Evolutionary conservation across 208 protist genomes (phyloP).

Genomic region (Leishmania amazonensis): DNA sequence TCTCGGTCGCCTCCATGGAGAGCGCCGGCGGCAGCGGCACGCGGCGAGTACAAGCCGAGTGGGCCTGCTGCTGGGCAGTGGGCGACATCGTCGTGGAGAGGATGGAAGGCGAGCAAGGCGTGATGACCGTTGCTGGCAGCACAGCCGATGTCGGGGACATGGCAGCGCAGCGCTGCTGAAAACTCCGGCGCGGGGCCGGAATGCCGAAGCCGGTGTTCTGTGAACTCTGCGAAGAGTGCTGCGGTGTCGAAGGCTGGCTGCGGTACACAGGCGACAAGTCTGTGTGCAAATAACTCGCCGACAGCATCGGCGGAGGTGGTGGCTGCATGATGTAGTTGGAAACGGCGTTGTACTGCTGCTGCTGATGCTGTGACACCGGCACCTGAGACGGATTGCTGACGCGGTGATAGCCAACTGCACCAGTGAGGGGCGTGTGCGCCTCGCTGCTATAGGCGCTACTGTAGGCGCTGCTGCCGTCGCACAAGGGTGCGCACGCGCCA

Average conservation of each 20-base stretch:
- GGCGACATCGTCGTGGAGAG: not conserved
- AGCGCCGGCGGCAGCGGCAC: slow-evolving; percentile 1
- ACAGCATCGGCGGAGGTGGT: not conserved
- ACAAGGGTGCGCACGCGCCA: not conserved
- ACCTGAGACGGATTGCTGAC: not conserved
- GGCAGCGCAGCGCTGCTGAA: not conserved
- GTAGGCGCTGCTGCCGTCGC: not conserved
- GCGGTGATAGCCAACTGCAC: not conserved
- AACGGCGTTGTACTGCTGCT: not conserved
- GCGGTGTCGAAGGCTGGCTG: not conserved
- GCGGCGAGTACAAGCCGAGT: not conserved
- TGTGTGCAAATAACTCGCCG: not conserved
- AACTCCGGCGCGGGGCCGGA: not conserved
- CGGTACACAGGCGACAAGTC: not conserved
- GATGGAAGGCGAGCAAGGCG: not conserved
- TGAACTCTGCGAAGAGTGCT: not conserved
- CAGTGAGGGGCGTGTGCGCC: not conserved
- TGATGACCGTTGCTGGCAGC: not conserved
- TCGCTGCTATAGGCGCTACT: not conserved
- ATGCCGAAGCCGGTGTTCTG: not conserved
- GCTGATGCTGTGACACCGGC: not conserved
- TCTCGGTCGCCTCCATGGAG: not conserved
- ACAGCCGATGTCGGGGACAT: not conserved
- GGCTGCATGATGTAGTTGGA: not conserved
- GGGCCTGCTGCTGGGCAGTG: not conserved